Conservation (phyloP, 2,329 filamentous ascomycete species). For the Botrytis tulipae region DNA sequence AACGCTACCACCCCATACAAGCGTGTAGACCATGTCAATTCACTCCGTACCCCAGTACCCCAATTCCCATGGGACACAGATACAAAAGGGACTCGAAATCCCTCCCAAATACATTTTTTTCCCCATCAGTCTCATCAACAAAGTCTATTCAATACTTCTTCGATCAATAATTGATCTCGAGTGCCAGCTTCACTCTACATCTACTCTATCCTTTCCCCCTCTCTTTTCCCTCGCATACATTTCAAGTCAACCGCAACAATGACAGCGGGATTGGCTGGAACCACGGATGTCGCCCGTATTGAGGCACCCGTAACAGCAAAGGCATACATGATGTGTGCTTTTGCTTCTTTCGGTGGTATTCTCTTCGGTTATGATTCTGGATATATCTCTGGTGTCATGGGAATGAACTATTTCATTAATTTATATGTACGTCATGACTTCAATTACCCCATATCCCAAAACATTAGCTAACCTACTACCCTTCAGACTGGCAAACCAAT, state of each 20-base stretch:
- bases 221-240: background rate
- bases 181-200: background rate
- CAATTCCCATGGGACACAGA: background rate
- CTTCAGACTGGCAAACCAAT: constrained; percentile 27
- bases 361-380: constrained; percentile 69
- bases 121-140: background rate
- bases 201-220: background rate
- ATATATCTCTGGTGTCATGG: constrained; percentile 61
- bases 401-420: constrained; percentile 47
- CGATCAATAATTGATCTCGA: background rate
- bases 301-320: constrained; percentile 68
- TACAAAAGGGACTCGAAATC: constrained; percentile 18
- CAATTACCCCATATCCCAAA: constrained; percentile 17
- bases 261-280: constrained; percentile 21
- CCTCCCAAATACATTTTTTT: background rate
- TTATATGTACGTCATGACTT: constrained; percentile 28
- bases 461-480: background rate
- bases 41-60: background rate
- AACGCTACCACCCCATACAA: background rate
- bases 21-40: background rate
- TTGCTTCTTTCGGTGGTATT: constrained; percentile 64
- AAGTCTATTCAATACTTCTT: background rate
- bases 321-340: constrained; percentile 68
- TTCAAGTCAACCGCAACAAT: constrained; percentile 7
- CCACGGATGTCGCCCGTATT: constrained; percentile 64